Evolutionary conservation across 306 rosid genomes (phyloP).

Genomic region (Fagus sylvatica): DNA sequence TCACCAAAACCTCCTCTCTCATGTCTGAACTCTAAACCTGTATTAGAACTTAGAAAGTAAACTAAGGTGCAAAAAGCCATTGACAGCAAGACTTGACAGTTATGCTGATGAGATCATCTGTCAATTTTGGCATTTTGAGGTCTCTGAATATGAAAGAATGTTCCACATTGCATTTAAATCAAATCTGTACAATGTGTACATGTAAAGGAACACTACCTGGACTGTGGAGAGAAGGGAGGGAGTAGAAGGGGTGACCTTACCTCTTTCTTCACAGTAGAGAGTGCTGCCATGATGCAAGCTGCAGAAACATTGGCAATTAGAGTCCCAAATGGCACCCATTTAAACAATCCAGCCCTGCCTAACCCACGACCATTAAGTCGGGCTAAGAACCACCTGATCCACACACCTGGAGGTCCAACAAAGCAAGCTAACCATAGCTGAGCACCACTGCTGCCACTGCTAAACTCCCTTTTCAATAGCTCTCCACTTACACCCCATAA

Average conservation of each 20-base stretch:
- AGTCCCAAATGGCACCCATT: conserved; percentile 82
- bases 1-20: background rate
- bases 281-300: conserved; percentile 80
- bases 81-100: too few species aligned
- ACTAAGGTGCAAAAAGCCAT: too few species aligned
- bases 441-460: conserved; percentile 35
- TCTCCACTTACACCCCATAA: conserved; percentile 49
- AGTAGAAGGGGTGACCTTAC: conserved; percentile 43
- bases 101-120: too few species aligned
- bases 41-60: background rate
- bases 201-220: too few species aligned
- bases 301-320: conserved; percentile 78
- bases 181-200: too few species aligned
- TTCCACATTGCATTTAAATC: too few species aligned
- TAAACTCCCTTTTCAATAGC: conserved; percentile 39
- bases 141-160: background rate
- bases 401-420: conserved; percentile 80
- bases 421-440: conserved; percentile 69
- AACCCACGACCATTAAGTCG: conserved; percentile 64
- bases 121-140: background rate
- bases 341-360: conserved; percentile 47
- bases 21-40: background rate
- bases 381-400: conserved; percentile 81
- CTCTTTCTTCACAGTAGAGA: conserved; percentile 50
- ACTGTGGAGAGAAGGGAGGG: too few species aligned